phyloP scores from a whole-genome alignment of 805 yeast genomes.

The Saccharomycopsis sp. region DNA sequence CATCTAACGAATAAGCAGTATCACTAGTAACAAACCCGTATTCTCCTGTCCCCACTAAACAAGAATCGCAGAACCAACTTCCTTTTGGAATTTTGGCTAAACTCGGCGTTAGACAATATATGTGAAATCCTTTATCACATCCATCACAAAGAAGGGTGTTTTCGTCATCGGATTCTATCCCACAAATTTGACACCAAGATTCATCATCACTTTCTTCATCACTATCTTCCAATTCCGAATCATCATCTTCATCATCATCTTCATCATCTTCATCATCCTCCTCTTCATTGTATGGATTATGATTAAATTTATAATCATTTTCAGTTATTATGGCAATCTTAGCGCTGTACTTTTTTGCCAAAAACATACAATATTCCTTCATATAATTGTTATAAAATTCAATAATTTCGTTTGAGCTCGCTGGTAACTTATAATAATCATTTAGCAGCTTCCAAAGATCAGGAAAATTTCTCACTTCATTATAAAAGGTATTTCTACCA shows the following conservation, averaged over 20 bases:
- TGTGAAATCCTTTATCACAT: conserved; percentile 66
- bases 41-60: conserved; percentile 81
- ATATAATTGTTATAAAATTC: conserved; percentile 26
- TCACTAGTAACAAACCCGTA: conserved; percentile 79
- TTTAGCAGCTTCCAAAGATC: conserved; percentile 27
- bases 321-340: conserved; percentile 8
- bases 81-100: conserved; percentile 45
- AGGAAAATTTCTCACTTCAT: conserved; percentile 19
- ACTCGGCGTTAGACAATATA: conserved; percentile 57
- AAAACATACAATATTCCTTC: conserved; percentile 29
- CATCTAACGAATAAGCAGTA: conserved; percentile 44
- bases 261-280: conserved; percentile 14
- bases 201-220: conserved; percentile 25
- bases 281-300: conserved; percentile 22
- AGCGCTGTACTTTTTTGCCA: conserved; percentile 24
- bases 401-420: conserved; percentile 19
- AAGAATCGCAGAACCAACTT: conserved; percentile 76
- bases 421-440: conserved; percentile 5
- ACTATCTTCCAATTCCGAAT: conserved; percentile 25
- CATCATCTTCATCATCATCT: conserved; percentile 18
- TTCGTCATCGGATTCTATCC: conserved; percentile 28
- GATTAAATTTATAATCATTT: conserved; percentile 19
- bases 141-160: conserved; percentile 60
- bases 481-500: conserved; percentile 11
- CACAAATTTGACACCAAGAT: conserved; percentile 25